Evolutionary conservation across 768 basidiomycete species (phyloP), one percentile per base, ranked within the genome.

Genomic region (Hebeloma cylindrosporum): DNA sequence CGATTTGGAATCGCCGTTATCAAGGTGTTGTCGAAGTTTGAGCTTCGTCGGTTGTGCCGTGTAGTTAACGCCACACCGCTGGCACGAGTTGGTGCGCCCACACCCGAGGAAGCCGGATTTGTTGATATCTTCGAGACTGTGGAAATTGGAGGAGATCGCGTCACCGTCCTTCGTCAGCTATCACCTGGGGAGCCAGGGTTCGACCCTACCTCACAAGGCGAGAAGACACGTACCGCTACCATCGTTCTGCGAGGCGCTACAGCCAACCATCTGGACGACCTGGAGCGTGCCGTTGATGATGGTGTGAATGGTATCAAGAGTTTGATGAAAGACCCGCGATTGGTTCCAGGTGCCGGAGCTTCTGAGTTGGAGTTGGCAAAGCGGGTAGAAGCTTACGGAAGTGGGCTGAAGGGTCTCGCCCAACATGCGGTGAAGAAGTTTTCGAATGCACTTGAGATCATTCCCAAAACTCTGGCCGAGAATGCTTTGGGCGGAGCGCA

Each of bases 11-110:
- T 99, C 66, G 91, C 92, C 58, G 93, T 98, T 55, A 79, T 99
- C 68, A 97, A 96, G 66, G 91, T 98, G 21, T 79, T 95, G 46
- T 96, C 93, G 61, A 99, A 99, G 67, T 99, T 99, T 66, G 95
- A 99, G 53, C 82, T 99, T 10, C 87, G 95, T 39, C 76, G 96
- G 1, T 71, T 97, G 10, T 95, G 92, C 67, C 88, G 94, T 37
- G 96, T 99, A 53, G 91, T 93, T 54, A 91, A 91, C 51, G 96
- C 95, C 8, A 96, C 93, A 0, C 96, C 96, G 3, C 83, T 99
- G 40, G 94, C 96, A 1, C 87, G 96, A 34, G 77, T 99, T 50
- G 96, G 96, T 46, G 91, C 93, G 0, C 96, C 96, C 4, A 97
- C 92, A 9, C 81, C 93, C 0, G 96, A 99, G 65, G 96, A 99